Evolutionary conservation across 2,329 filamentous ascomycete genomes (phyloP).

Genomic region (Pleomassaria siparia): DNA sequence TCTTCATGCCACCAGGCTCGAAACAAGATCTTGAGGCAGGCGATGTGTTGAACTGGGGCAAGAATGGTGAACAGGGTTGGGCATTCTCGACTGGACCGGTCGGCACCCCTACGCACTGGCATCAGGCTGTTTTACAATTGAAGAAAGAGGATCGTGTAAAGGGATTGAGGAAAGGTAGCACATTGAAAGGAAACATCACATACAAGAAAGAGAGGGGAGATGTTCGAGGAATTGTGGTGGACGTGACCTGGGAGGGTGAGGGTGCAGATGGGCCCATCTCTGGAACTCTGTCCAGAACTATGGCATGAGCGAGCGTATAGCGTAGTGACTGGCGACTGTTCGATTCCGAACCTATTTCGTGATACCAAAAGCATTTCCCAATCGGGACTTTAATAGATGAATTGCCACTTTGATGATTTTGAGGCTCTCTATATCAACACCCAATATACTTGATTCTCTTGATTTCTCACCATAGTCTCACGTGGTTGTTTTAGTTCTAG

Average conservation of each 20-base stretch:
- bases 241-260: constrained; percentile 40
- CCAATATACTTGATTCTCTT: no score
- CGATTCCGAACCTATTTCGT: no score
- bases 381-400: no score
- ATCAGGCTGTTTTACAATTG: constrained; percentile 75
- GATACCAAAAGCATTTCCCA: neutral
- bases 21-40: constrained; percentile 35
- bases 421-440: no score
- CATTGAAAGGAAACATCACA: constrained; percentile 66
- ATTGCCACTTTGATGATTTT: no score
- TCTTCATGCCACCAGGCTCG: constrained; percentile 67
- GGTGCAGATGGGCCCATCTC: constrained; percentile 29
- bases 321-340: no score
- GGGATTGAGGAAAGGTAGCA: constrained; percentile 56
- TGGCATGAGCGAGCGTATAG: no score
- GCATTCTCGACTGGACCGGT: constrained; percentile 86
- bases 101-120: constrained; percentile 83
- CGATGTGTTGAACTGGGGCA: constrained; percentile 65
- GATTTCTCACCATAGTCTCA: no score
- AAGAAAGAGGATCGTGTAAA: constrained; percentile 55
- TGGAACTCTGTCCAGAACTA: constrained; percentile 35
- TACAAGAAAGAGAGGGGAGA: constrained; percentile 64
- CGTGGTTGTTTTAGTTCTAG: no score
- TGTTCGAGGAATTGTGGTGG: constrained; percentile 44
- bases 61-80: constrained; percentile 59